phyloP scores from a whole-genome alignment of 2,329 filamentous ascomycete genomes.

The Ophiocordyceps camponoti-saundersi region DNA sequence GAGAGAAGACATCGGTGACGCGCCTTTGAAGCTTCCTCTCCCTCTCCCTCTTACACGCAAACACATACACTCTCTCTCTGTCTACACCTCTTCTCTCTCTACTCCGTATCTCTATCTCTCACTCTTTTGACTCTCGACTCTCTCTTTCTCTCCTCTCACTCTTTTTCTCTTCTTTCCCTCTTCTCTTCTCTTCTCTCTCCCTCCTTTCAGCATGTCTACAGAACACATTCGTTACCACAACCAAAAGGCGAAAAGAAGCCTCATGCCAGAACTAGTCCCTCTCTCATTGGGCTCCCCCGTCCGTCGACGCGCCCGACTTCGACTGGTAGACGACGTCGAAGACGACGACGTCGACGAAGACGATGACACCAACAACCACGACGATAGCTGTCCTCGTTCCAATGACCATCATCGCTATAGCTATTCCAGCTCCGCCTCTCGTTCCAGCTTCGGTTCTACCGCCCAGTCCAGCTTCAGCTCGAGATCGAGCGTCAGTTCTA shows the following conservation, averaged over 20 bases:
- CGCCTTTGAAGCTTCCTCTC: too few species aligned
- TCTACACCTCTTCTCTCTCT: neutral
- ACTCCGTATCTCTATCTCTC: too few species aligned
- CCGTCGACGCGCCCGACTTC: neutral
- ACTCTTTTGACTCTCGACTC: neutral
- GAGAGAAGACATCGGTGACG: too few species aligned
- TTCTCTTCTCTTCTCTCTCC: neutral
- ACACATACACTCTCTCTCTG: neutral
- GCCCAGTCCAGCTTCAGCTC: neutral
- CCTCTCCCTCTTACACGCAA: too few species aligned
- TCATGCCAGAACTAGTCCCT: slow-evolving; percentile 15
- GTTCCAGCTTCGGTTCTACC: neutral
- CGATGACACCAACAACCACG: neutral
- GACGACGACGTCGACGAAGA: neutral
- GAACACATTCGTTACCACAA: too few species aligned
- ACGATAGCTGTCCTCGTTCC: too few species aligned
- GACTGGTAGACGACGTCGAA: neutral
- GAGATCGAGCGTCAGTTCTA: too few species aligned
- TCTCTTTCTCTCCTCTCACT: neutral
- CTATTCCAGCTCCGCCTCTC: neutral
- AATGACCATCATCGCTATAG: neutral
- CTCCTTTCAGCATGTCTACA: neutral
- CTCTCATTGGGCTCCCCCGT: slow-evolving; percentile 2
- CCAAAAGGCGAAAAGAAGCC: too few species aligned
- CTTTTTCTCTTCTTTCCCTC: neutral